Conservation (phyloP, 306 rosid species). For the Quercus dentata region DNA sequence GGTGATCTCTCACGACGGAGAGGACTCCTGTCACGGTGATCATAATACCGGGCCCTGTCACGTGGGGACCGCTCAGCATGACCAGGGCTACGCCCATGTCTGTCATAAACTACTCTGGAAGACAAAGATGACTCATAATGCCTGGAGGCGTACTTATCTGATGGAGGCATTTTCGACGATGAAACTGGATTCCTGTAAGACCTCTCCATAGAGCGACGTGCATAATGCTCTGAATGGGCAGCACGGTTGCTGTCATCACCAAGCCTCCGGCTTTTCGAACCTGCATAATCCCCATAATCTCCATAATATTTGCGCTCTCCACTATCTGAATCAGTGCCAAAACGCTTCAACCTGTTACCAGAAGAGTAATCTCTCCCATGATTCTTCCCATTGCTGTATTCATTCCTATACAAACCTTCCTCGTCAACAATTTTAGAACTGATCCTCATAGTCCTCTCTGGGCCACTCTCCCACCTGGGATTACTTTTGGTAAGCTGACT, state of each 20-base stretch:
- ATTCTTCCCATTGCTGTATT: slow-evolving; percentile 67
- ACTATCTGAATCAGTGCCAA: slow-evolving; percentile 57
- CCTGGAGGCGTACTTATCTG: slow-evolving; percentile 69
- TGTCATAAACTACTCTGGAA: slow-evolving; percentile 58
- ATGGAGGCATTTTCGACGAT: slow-evolving; percentile 43
- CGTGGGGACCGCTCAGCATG: slow-evolving; percentile 87
- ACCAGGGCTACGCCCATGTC: slow-evolving; percentile 86
- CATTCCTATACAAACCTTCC: slow-evolving; percentile 48
- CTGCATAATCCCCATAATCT: slow-evolving; percentile 50
- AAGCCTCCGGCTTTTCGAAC: slow-evolving; percentile 70
- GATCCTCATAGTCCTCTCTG: slow-evolving; percentile 59
- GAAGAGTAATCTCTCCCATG: slow-evolving; percentile 59
- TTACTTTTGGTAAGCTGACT: slow-evolving; percentile 51
- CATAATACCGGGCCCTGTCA: slow-evolving; percentile 63
- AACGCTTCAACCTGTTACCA: slow-evolving; percentile 77
- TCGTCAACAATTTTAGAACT: slow-evolving; percentile 85
- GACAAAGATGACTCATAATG: slow-evolving; percentile 65
- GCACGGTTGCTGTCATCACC: slow-evolving; percentile 60
- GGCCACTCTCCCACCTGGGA: slow-evolving; percentile 79
- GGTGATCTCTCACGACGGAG: slow-evolving; percentile 45
- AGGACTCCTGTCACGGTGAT: slow-evolving; percentile 71
- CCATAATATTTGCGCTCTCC: slow-evolving; percentile 67
- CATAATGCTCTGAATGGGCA: slow-evolving; percentile 56
- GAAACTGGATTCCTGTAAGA: slow-evolving; percentile 54
- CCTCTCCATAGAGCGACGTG: slow-evolving; percentile 66